Base-by-base conservation (phyloP, 768 basidiomycete species). In the Lentinus tigrinus region DNA sequence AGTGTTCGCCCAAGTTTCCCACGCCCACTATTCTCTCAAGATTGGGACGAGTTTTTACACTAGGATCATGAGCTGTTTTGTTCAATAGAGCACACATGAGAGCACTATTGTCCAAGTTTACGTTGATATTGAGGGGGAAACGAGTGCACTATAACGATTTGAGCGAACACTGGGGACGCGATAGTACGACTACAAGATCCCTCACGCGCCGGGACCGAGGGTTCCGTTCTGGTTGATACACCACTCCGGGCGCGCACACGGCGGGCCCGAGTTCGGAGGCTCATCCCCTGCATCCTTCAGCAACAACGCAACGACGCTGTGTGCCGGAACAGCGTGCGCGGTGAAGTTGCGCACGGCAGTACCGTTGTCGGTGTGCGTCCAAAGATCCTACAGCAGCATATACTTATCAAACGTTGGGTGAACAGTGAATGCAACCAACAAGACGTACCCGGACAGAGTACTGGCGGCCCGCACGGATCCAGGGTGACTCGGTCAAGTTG, bases 321-420 rank as follows among this genome's bases (percentile, higher is more conserved):
- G 88, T 7, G 85, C 65, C 3, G 87, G 87, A 11, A 89, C 85
- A 19, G 70, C 72, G 9, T 74, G 78, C 3, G 81, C 82, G 2
- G 81, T 83, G 64, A 88, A 77, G 67, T 81, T 84, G 17, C 87
- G 79, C 23, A 84, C 74, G 1, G 81, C 82, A 0, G 84, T 89
- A 3, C 85, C 86, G 63, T 87, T 89, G 63, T 86, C 74, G 21
- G 85, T 88, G 67, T 89, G 88, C 3, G 82, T 68, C 88, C 88
- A 90, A 2, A 89, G 75, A 64, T 90, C 88, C 85, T 89, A 40
- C 9, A 26, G 1, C 21, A 13, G 24, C 11, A 11, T 11, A 7
- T 31, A 1, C 6, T 31, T 31, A 31, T 31, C 31, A 31, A 31
- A 6, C 1, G 11, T 3, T 31, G 31, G 31, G 7, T 31, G 11